A percentile compares a stretch with the other conserved stretches of the same genome.
Conservation (phyloP, 2,329 filamentous ascomycete species). For the Pyrenochaeta sp. region DNA sequence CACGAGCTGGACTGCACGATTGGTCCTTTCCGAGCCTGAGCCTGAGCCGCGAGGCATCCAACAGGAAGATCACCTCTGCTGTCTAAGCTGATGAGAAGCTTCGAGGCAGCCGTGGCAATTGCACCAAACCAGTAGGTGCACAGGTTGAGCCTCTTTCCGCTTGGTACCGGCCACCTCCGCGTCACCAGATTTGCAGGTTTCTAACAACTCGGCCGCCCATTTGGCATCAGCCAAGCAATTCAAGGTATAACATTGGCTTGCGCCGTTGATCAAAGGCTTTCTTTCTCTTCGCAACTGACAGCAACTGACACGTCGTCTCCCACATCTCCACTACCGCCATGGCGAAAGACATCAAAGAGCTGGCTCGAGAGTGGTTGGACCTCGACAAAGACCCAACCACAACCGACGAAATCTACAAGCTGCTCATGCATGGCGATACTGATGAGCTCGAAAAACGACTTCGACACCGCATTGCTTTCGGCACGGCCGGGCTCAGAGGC, state of each 20-base stretch:
- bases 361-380: slow-evolving; percentile 65
- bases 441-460: slow-evolving; percentile 62
- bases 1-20: too few relatives aligned
- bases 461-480: slow-evolving; percentile 65
- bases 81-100: not conserved
- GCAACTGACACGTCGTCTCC: not conserved
- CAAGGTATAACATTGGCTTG: too few relatives aligned
- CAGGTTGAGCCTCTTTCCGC: slow-evolving; percentile 9
- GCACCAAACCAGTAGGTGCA: slow-evolving; percentile 14
- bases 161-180: slow-evolving; percentile 33
- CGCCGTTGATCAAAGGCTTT: too few relatives aligned
- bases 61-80: not conserved
- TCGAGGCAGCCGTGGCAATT: not conserved
- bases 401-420: slow-evolving; percentile 60
- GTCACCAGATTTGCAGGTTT: slow-evolving; percentile 33
- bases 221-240: too few relatives aligned
- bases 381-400: slow-evolving; percentile 64
- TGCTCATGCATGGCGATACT: slow-evolving; percentile 56
- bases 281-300: too few relatives aligned
- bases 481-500: slow-evolving; percentile 68
- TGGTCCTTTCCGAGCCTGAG: too few relatives aligned
- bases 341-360: slow-evolving; percentile 46
- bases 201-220: slow-evolving; percentile 15
- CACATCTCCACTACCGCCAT: slow-evolving; percentile 21
- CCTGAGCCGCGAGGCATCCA: too few relatives aligned